Evolutionary conservation across 192 early-diverging fungal species (phyloP).

Genomic region (Linnemannia zychae): DNA sequence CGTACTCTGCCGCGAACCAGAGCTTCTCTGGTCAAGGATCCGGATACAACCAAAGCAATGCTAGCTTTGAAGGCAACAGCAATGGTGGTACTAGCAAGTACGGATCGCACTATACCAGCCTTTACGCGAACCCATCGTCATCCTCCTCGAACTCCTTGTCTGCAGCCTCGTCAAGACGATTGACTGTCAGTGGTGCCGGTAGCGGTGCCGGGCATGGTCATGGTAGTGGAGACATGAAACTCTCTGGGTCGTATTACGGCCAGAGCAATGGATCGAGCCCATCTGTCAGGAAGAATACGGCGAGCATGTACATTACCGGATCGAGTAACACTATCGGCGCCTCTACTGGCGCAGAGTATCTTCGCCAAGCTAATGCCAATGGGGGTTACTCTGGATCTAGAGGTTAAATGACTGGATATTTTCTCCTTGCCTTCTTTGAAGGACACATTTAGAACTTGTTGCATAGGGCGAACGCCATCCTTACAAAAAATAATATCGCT

Average conservation of each 20-base stretch:
- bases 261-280: background rate
- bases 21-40: slow-evolving; percentile 35
- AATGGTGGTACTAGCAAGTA: slow-evolving; percentile 32
- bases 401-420: background rate
- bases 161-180: slow-evolving; percentile 18
- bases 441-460: too few species aligned
- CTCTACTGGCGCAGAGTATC: slow-evolving; percentile 26
- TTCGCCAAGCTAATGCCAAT: slow-evolving; percentile 23
- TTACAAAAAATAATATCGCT: too few species aligned
- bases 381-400: background rate
- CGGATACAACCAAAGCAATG: slow-evolving; percentile 12
- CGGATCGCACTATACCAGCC: slow-evolving; percentile 46
- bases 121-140: slow-evolving; percentile 38
- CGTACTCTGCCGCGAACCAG: slow-evolving; percentile 23
- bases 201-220: background rate
- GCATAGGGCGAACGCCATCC: too few species aligned
- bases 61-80: background rate
- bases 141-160: slow-evolving; percentile 24
- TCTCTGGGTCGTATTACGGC: slow-evolving; percentile 12
- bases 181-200: slow-evolving; percentile 40
- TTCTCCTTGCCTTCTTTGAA: too few species aligned
- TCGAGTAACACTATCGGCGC: slow-evolving; percentile 43
- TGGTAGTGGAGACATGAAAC: background rate
- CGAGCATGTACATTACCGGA: slow-evolving; percentile 51
- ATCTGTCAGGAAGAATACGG: slow-evolving; percentile 35